phyloP scores from a whole-genome alignment of 2,329 filamentous ascomycete genomes.

The Fusarium sterilihyphosum region DNA sequence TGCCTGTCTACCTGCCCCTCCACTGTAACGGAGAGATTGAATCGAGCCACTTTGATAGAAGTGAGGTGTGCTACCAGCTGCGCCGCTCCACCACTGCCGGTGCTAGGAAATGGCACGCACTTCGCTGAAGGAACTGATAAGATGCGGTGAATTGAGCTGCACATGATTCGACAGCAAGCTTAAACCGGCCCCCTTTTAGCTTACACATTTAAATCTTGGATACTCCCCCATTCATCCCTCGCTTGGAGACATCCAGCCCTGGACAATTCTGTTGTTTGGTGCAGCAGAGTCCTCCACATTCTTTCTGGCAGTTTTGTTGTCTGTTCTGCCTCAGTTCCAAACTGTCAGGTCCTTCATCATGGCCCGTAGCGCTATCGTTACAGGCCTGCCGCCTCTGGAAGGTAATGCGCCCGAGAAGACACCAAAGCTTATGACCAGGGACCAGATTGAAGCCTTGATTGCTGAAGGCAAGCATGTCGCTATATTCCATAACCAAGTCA shows the following conservation, averaged over 20 bases:
- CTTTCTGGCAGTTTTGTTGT: not conserved
- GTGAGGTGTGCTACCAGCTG: not conserved
- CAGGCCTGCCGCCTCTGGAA: slow-evolving; percentile 33
- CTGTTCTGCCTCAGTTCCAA: not conserved
- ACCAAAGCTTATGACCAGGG: slow-evolving; percentile 52
- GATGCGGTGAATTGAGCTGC: slow-evolving; percentile 41
- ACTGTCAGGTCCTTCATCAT: not conserved
- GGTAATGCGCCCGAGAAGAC: slow-evolving; percentile 29
- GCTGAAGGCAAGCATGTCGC: slow-evolving; percentile 82
- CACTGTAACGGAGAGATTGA: not conserved
- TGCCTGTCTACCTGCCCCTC: not conserved
- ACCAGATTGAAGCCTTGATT: slow-evolving; percentile 75
- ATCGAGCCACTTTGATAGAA: slow-evolving; percentile 22
- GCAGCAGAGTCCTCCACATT: not conserved
- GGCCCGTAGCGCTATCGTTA: slow-evolving; percentile 28
- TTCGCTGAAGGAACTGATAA: not conserved
- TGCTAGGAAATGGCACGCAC: slow-evolving; percentile 17
- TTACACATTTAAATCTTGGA: slow-evolving; percentile 1
- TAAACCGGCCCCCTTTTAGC: not conserved
- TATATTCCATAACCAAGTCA: slow-evolving; percentile 81
- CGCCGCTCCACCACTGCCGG: slow-evolving; percentile 19
- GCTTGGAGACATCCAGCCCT: not conserved
- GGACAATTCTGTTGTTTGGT: not conserved
- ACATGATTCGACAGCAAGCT: slow-evolving; percentile 14
- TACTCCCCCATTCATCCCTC: not conserved